phyloP scores from a whole-genome alignment of 2,329 filamentous ascomycete species.

The Fusarium foetens region DNA sequence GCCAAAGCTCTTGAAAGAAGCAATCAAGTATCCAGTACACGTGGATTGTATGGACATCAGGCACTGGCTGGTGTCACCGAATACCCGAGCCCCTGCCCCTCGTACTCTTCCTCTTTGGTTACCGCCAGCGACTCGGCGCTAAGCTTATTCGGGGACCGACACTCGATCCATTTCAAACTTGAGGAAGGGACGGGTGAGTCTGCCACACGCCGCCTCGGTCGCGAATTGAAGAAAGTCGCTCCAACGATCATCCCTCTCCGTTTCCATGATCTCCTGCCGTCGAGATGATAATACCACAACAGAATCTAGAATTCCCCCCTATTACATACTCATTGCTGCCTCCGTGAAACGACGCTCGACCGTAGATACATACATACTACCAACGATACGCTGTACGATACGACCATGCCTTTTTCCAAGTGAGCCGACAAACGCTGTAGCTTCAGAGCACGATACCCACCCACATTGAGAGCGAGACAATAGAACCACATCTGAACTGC shows the following conservation, averaged over 20 bases:
- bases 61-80: slow-evolving; percentile 25
- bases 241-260: slow-evolving; percentile 20
- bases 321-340: slow-evolving; percentile 12
- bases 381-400: slow-evolving; percentile 6
- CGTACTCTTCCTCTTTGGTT: slow-evolving; percentile 35
- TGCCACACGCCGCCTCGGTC: slow-evolving; percentile 35
- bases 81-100: slow-evolving; percentile 13
- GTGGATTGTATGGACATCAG: slow-evolving; percentile 26
- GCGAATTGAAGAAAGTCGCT: slow-evolving; percentile 40
- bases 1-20: slow-evolving; percentile 12
- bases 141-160: slow-evolving; percentile 52
- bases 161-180: slow-evolving; percentile 25
- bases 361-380: neutral
- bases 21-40: slow-evolving; percentile 26
- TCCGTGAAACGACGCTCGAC: slow-evolving; percentile 19
- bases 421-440: slow-evolving; percentile 8
- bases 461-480: slow-evolving; percentile 4
- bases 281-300: slow-evolving; percentile 36
- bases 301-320: slow-evolving; percentile 14
- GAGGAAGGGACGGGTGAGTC: slow-evolving; percentile 6
- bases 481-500: neutral
- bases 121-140: slow-evolving; percentile 39
- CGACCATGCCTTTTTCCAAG: slow-evolving; percentile 26
- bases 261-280: slow-evolving; percentile 16
- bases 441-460: slow-evolving; percentile 1